Evolutionary conservation across 1,139 yeast genomes (phyloP), one percentile per base, ranked within the genome.

Genomic region (Wickerhamiella pararugosa): DNA sequence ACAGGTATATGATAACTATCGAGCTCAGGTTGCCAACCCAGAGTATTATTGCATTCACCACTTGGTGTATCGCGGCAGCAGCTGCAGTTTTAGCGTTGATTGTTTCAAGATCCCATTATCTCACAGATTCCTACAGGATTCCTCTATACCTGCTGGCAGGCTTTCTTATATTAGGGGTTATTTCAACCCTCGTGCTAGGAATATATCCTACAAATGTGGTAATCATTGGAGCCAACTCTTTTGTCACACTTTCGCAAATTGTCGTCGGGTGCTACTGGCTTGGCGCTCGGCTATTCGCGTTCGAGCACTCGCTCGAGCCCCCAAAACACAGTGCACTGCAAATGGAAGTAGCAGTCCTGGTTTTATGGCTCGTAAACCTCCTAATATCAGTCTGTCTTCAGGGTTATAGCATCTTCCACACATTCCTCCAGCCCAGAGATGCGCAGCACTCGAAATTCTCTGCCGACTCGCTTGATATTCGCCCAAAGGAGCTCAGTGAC

Each of bases 1-100:
- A 29, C 10, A 29, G 32, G n/a, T n/a, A 10, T 21, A 55, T 55
- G 59, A 52, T 55, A 36, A 51, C 49, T 26, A 51, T 55, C n/a
- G 53, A 54, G 38, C 49, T 55, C 27, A 49, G 50, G 41, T 40
- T 55, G 35, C 56, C 58, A 25, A 45, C 53, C 8, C 44, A 49
- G 8, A 52, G 57, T 5, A 31, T 54, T 21, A 49, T 46, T 10
- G 50, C 56, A 3, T 41, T 53, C 10, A 37, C 31, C 25, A 46
- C 47, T 29, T 45, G 45, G 37, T 28, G 47, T 8, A 6, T 49
- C 3, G 45, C 51, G 1, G 32, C 45, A 5, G 45, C 50, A 2
- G 48, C 53, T 7, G 49, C 49, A 3, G 45, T 40, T 4, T 41
- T 52, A 9, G 52, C 54, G 6, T 42, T 51, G 6, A 21, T 51